These are phyloP conservation scores for Plasmodiophora brassicae DNA, from an alignment of 208 protist genomes.

Conservation along the genomic window DNA sequence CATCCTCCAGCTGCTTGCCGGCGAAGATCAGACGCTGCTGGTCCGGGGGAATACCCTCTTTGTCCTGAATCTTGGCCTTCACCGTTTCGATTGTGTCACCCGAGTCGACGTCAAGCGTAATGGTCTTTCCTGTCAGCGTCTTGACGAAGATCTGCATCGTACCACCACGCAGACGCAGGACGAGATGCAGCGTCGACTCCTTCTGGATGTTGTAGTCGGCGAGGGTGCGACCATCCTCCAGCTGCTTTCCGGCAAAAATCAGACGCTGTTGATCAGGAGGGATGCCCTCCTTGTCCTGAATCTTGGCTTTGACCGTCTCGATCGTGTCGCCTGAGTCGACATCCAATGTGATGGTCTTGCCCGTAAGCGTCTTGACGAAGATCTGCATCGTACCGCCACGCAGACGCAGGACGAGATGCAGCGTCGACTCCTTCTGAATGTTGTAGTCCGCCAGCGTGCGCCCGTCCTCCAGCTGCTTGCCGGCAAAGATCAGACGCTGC, in stretches of 20 bases:
- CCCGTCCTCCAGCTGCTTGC: constrained; percentile 83
- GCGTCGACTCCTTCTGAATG: constrained; percentile 34
- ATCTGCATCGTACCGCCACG: constrained; percentile 68
- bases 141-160: constrained; percentile 83
- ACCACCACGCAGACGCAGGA: constrained; percentile 45
- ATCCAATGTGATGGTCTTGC: constrained; percentile 83
- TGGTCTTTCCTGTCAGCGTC: constrained; percentile 81
- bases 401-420: constrained; percentile 39
- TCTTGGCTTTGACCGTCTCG: constrained; percentile 82
- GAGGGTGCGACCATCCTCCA: constrained; percentile 80
- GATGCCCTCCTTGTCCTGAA: constrained; percentile 84
- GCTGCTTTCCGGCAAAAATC: constrained; percentile 82
- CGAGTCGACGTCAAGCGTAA: constrained; percentile 81
- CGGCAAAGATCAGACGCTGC: constrained; percentile 81
- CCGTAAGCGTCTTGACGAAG: constrained; percentile 80
- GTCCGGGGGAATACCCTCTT: constrained; percentile 78
- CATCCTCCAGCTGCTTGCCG: constrained; percentile 83
- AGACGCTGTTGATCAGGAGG: constrained; percentile 80
- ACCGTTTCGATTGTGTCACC: constrained; percentile 86
- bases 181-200: constrained; percentile 31
- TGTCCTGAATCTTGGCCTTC: constrained; percentile 85
- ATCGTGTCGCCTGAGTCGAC: constrained; percentile 85
- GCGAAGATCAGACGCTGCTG: constrained; percentile 83
- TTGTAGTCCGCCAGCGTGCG: constrained; percentile 65
- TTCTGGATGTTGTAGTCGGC: constrained; percentile 49